Conservation (phyloP, 805 yeast genomes). For the Cyberlindnera galapagoensis region DNA sequence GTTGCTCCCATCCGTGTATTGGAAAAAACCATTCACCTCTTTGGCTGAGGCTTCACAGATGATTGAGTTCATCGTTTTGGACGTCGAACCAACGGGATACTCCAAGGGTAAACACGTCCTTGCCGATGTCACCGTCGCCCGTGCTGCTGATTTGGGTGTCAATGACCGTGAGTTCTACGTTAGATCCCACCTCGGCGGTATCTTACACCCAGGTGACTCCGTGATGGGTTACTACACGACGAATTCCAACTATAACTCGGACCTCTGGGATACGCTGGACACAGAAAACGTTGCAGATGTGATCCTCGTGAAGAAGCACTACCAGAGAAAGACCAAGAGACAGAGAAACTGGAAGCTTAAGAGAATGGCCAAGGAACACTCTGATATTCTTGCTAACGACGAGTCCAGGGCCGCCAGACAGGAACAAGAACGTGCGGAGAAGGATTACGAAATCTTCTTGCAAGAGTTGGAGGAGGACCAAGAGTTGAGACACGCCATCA, state of each 20-base stretch:
- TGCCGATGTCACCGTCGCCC: conserved; percentile 89
- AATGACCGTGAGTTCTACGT: conserved; percentile 80
- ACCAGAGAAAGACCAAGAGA: conserved; percentile 71
- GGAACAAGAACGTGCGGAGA: conserved; percentile 87
- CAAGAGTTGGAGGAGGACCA: conserved; percentile 97
- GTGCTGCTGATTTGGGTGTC: conserved; percentile 80
- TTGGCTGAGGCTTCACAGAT: conserved; percentile 71
- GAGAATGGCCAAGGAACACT: conserved; percentile 96
- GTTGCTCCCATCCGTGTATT: conserved; percentile 61
- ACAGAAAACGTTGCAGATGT: conserved; percentile 73
- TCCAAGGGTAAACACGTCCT: conserved; percentile 70
- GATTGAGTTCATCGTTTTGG: conserved; percentile 83
- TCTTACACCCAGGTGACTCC: conserved; percentile 94
- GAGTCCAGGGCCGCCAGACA: conserved; percentile 73
- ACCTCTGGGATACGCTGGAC: conserved; percentile 67
- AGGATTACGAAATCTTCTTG: conserved; percentile 90
- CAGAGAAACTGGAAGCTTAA: conserved; percentile 86
- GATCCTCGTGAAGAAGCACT: conserved; percentile 80
- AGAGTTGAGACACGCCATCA: conserved; percentile 86
- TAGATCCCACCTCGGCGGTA: conserved; percentile 88
- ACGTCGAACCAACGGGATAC: conserved; percentile 87
- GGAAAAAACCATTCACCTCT: conserved; percentile 77
- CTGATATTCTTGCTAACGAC: conserved; percentile 74
- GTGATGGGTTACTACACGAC: conserved; percentile 85
- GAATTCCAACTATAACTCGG: conserved; percentile 85